Evolutionary conservation across 192 early-diverging fungal species (phyloP).

Genomic region (Phlyctochytrium planicorne): DNA sequence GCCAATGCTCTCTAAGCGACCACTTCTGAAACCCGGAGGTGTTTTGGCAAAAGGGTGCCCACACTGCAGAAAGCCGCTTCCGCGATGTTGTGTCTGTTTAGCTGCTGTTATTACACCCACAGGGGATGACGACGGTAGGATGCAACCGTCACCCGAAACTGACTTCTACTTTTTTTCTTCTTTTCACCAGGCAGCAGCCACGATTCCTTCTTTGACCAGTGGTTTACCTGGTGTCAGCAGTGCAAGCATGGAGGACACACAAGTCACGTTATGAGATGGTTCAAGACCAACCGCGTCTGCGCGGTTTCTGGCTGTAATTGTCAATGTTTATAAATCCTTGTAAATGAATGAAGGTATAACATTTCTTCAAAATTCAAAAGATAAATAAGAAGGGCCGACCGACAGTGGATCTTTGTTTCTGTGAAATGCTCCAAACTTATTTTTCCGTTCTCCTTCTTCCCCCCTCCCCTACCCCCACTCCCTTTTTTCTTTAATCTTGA

Average conservation of each 20-base stretch:
- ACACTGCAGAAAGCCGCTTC: conserved; percentile 23
- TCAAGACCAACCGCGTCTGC: conserved; percentile 77
- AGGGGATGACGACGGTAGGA: not conserved
- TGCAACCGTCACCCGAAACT: not conserved
- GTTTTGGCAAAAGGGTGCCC: conserved; percentile 11
- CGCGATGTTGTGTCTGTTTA: conserved; percentile 26
- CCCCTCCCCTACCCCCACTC: not conserved
- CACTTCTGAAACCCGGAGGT: not conserved
- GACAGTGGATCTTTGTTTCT: not conserved
- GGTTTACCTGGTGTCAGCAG: conserved; percentile 99
- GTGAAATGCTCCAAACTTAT: not conserved
- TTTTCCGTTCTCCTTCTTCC: not conserved
- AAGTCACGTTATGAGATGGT: conserved; percentile 89
- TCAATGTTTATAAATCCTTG: conserved; percentile 43
- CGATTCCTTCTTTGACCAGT: conserved; percentile 58
- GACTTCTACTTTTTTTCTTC: conserved; percentile 3
- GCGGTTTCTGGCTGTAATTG: conserved; percentile 92
- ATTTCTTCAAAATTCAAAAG: not conserved
- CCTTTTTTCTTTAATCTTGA: not conserved
- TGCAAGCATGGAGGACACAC: conserved; percentile 97
- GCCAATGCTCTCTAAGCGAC: not conserved
- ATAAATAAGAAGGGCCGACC: not conserved
- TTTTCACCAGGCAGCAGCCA: conserved; percentile 6
- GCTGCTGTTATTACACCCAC: conserved; percentile 9
- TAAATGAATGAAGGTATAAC: not conserved